Conservation (phyloP, 257 asterid species). For the Eucommia ulmoides region DNA sequence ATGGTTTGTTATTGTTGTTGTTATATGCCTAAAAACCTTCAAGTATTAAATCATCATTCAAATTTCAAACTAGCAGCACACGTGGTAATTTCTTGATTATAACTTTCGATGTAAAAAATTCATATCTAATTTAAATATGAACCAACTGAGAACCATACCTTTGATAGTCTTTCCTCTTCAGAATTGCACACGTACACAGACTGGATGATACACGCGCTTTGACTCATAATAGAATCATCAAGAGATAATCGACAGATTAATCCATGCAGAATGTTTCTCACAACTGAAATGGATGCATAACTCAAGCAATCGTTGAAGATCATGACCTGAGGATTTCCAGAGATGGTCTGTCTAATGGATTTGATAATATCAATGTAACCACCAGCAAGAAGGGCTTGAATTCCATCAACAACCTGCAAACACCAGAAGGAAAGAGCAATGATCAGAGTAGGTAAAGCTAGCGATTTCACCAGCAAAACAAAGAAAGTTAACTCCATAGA, state of each 20-base stretch:
- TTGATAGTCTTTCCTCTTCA: background rate
- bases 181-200: background rate
- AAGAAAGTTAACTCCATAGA: background rate
- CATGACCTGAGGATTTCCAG: constrained; percentile 42
- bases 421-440: constrained; percentile 4
- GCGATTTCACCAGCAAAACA: background rate
- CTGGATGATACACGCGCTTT: constrained; percentile 6
- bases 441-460: background rate
- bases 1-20: too few species aligned
- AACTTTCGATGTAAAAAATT: background rate
- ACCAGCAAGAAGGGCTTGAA: constrained; percentile 28
- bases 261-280: constrained; percentile 25
- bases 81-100: too few species aligned
- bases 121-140: background rate
- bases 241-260: constrained; percentile 21
- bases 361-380: constrained; percentile 29
- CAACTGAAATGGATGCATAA: constrained; percentile 17
- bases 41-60: too few species aligned
- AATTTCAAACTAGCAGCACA: too few species aligned
- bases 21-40: too few species aligned
- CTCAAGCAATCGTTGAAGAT: constrained; percentile 42
- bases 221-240: constrained; percentile 4
- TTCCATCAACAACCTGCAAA: constrained; percentile 58
- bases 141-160: background rate
- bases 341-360: constrained; percentile 28